These are phyloP conservation scores for Avicennia marina DNA, from an alignment of 257 asterid species.

Conservation along the genomic window DNA sequence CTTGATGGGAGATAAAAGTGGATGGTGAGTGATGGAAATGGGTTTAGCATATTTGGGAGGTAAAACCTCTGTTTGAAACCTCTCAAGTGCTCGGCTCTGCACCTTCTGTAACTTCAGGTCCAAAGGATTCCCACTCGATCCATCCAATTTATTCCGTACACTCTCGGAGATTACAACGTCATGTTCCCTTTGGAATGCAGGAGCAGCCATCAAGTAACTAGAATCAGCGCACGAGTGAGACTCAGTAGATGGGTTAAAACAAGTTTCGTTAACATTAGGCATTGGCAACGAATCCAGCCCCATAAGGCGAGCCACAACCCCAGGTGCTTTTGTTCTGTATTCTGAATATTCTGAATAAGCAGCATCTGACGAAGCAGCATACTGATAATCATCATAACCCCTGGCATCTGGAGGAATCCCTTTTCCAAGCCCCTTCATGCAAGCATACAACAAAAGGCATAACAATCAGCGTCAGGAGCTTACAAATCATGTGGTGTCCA, in stretches of 20 bases:
- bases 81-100: conserved; percentile 65
- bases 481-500: conserved; percentile 2
- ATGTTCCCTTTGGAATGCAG: conserved; percentile 51
- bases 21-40: conserved; percentile 58
- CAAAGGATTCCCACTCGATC: conserved; percentile 60
- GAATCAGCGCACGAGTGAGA: conserved; percentile 61
- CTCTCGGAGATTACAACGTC: conserved; percentile 73
- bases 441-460: not conserved
- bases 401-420: conserved; percentile 34
- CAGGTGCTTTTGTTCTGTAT: conserved; percentile 65
- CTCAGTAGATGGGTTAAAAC: conserved; percentile 37
- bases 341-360: too few species aligned
- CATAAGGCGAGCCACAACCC: conserved; percentile 99
- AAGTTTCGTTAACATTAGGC: conserved; percentile 48
- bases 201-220: conserved; percentile 36
- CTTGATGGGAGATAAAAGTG: conserved; percentile 84
- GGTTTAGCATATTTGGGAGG: conserved; percentile 89
- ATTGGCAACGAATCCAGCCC: conserved; percentile 88
- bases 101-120: conserved; percentile 62
- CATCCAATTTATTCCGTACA: conserved; percentile 77
- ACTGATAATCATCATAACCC: conserved; percentile 36
- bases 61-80: conserved; percentile 81
- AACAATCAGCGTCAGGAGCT: not conserved
- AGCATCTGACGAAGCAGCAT: conserved; percentile 53
- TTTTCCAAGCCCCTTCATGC: conserved; percentile 48